Conservation (phyloP, 169 alveolate genomes). For the Plasmodium vinckei region DNA sequence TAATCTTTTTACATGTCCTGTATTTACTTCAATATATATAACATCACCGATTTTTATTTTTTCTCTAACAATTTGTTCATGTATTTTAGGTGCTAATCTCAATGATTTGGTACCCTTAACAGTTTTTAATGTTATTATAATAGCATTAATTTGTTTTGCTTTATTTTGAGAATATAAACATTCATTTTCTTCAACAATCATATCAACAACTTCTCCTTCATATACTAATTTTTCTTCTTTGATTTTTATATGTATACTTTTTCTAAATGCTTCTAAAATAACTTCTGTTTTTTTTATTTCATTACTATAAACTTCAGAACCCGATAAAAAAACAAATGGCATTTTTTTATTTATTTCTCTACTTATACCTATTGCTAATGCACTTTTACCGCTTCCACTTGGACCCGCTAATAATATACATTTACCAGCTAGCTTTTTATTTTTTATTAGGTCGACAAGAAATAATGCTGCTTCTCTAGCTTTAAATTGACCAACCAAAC, state of each 20-base stretch:
- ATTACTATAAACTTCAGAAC: slow-evolving; percentile 98
- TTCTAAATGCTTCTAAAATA: slow-evolving; percentile 98
- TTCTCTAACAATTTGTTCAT: slow-evolving; percentile 97
- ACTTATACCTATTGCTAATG: slow-evolving; percentile 99
- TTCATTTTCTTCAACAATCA: slow-evolving; percentile 88
- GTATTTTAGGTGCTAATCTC: slow-evolving; percentile 97
- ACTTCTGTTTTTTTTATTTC: slow-evolving; percentile 99
- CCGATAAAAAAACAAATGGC: slow-evolving; percentile 99
- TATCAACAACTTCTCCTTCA: slow-evolving; percentile 85
- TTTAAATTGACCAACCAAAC: slow-evolving; percentile 98
- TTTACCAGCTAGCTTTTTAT: slow-evolving; percentile 98
- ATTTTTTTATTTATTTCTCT: slow-evolving; percentile 99
- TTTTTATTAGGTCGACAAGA: slow-evolving; percentile 97
- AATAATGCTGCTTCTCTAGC: slow-evolving; percentile 99
- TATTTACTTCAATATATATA: slow-evolving; percentile 97
- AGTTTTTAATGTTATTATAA: slow-evolving; percentile 95
- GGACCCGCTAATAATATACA: slow-evolving; percentile 93
- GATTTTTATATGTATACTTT: slow-evolving; percentile 98
- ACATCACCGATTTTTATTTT: slow-evolving; percentile 98
- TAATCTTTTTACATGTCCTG: slow-evolving; percentile 97
- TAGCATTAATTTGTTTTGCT: slow-evolving; percentile 95
- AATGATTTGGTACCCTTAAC: slow-evolving; percentile 98
- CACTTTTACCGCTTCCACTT: slow-evolving; percentile 99
- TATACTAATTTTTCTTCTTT: slow-evolving; percentile 98
- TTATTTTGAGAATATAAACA: slow-evolving; percentile 76